Percentiles rank a stretch among this genome's conserved stretches.
Conservation (phyloP, 768 basidiomycete genomes). For the Mycena belliarum region DNA sequence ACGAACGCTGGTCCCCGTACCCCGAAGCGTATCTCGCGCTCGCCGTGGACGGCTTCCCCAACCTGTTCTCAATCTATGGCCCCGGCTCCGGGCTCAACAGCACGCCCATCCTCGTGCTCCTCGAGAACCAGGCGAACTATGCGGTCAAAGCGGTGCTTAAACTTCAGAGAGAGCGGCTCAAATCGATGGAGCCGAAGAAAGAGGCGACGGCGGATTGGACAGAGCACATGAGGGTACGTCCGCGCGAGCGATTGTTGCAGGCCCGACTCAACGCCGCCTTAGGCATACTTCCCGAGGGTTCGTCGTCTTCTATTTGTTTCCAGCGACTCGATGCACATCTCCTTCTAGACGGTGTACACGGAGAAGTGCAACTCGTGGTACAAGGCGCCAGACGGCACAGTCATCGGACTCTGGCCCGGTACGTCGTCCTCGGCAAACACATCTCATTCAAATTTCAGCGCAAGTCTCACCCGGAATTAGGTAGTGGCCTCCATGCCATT, state of each 20-base stretch:
- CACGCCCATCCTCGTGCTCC: background rate
- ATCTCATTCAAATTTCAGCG: background rate
- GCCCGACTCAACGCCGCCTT: background rate
- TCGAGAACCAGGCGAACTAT: conserved; percentile 7
- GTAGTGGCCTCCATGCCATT: conserved; percentile 6
- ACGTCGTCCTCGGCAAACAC: background rate
- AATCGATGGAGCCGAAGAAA: conserved; percentile 9
- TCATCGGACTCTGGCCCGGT: conserved; percentile 12
- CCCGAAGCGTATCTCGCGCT: conserved; percentile 9
- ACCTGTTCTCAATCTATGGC: conserved; percentile 9
- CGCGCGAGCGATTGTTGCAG: background rate
- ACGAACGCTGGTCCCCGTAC: conserved; percentile 10
- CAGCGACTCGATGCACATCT: background rate
- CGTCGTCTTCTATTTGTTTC: no score
- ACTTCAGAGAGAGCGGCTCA: conserved; percentile 6
- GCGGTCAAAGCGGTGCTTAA: conserved; percentile 8
- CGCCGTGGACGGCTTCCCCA: conserved; percentile 10
- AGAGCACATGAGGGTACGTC: conserved; percentile 9
- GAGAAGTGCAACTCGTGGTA: conserved; percentile 14
- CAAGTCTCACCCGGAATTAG: background rate
- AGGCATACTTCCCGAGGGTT: conserved; percentile 16
- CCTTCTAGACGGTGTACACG: conserved; percentile 8
- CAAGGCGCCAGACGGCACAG: conserved; percentile 9
- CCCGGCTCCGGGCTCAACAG: conserved; percentile 9
- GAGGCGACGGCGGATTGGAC: conserved; percentile 10